Base-by-base conservation (phyloP, 768 basidiomycete genomes). In the Cantharellus cinnabarinus region DNA sequence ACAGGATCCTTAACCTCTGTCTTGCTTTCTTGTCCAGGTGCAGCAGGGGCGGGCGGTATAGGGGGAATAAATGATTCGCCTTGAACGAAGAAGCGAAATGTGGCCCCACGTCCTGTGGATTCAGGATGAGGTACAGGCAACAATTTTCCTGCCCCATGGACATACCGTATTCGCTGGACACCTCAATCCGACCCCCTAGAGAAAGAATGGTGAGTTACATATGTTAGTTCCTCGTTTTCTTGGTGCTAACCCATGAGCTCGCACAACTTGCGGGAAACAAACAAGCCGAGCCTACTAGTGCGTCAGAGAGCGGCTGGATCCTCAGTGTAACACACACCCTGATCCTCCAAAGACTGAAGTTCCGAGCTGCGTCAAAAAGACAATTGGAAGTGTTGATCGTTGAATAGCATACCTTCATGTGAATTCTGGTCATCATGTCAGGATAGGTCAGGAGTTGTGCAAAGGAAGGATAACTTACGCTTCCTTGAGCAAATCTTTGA, bases 61-160 rank as follows among this genome's bases (percentile, higher is more conserved):
- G 20, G 20, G 20, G 20, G 20, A 1, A 29, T 29, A 29, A 29
- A 29, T 29, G 20, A 29, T 29, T 29, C 20, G 20, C 20, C 65
- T 34, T 63, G 50, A 41, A 74, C 67, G 64, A 67, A 73, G 64
- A 74, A 74, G 5, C 72, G 65, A 66, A 74, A 74, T 0, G 70
- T 68, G 37, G 67, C 63, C 3, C 71, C 71, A 61, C 70, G 61
- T 29, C 71, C 44, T 48, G 29, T 29, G 44, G 1, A 29, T 48
- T 48, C 44, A 10, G 29, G 10, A 10, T 10, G 44, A 10, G 44
- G 10, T 10, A 29, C 10, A 48, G 44, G 10, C 1, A 10, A 10
- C 44, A 48, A 48, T 48, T 10, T 48, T 10, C 10, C 44, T 48
- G 10, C 29, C 10, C 44, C 29, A 10, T 48, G 44, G 10, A 29